Evolutionary conservation across 331 rosid genomes (phyloP), one percentile per base, ranked within the genome.

Genomic region (Pyracantha coccinea): DNA sequence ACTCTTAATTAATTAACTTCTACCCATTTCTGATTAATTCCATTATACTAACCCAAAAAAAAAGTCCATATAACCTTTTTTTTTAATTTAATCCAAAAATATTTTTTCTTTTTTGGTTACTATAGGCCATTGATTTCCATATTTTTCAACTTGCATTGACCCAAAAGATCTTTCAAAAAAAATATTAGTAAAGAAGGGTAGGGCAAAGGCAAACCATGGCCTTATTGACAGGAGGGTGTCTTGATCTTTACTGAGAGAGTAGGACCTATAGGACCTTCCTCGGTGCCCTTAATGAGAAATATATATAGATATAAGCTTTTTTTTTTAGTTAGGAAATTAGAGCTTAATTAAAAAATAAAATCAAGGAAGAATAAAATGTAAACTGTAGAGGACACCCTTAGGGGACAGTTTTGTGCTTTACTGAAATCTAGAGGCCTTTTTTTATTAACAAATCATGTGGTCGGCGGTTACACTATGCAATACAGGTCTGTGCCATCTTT

Each of bases 391-490:
- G 47, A 41, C 5, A 41, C 14, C 45, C 45, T 11, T 41, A 41
- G 47, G 47, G 47, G 5, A 41, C 47, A 41, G 47, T 41, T 41
- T 11, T 41, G 47, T 78, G 83, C 68, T 52, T 70, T 83, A 57
- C 89, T 91, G 91, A 91, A 87, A 81, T 81, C 82, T 75, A 86
- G 80, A 78, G 55, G 52, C 66, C 31, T 50, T 29, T 69, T 59
- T 71, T 73, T 77, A 86, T 81, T 84, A 84, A 77, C 62, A 85
- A 85, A 78, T 82, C 69, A 83, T 81, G 68, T 66, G 82, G 86
- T 87, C 83, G 89, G 90, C 87, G 82, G 89, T 85, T 89, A 81
- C 85, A 17, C 8, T 53, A 20, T 20, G 35, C 33, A 70, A 66
- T 65, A 81, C 38, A 65, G 44, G 32, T 35, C 5, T 31, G 78